Base-by-base conservation (phyloP, 345 rosid species). In the Lepidium sativum region DNA sequence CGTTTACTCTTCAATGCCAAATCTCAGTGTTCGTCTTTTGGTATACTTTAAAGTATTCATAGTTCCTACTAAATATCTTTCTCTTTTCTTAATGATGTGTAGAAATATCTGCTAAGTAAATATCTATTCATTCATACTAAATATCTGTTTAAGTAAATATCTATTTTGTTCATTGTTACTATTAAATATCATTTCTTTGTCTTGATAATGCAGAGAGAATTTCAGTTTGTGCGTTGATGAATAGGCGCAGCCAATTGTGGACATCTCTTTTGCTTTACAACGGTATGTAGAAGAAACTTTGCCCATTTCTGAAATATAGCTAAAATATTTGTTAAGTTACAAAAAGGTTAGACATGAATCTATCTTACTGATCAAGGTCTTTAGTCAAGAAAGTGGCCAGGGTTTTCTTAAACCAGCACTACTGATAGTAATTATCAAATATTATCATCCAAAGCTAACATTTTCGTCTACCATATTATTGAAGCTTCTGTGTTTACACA, bases 221-320 rank as follows among this genome's bases (percentile, higher is more conserved):
- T 56, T 64, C 52, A 13, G 23, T 48, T 29, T 56, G 71, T 72
- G 76, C 60, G 12, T 14, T 40, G 70, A 49, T 71, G 70, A 71
- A 54, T 65, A 56, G 60, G 54, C 67, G 41, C 16, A 71, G 40
- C 75, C 66, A 65, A 64, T 65, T 72, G 76, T 53, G 48, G 41
- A 15, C 54, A 41, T 7, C 27, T 49, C 71, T 41, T 65, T 41
- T 44, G 54, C 67, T 51, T 64, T 71, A 40, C 25, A 64, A 49
- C 48, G 66, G 71, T 65, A 49, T 41, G 65, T 42, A 66, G 60
- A 72, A 54, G 8, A n/a, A 25, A 4, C 33, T 49, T 58, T 65
- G 8, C 51, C 54, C 17, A 23, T 57, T 50, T 45, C 9, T 48
- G 37, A 31, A 48, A 49, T 29, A 23, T 63, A 45, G 64, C 31